Percentiles rank a stretch among this genome's conserved stretches.
These are phyloP conservation scores for Agastache rugosa DNA, from an alignment of 257 asterid genomes.

Conservation along the genomic window DNA sequence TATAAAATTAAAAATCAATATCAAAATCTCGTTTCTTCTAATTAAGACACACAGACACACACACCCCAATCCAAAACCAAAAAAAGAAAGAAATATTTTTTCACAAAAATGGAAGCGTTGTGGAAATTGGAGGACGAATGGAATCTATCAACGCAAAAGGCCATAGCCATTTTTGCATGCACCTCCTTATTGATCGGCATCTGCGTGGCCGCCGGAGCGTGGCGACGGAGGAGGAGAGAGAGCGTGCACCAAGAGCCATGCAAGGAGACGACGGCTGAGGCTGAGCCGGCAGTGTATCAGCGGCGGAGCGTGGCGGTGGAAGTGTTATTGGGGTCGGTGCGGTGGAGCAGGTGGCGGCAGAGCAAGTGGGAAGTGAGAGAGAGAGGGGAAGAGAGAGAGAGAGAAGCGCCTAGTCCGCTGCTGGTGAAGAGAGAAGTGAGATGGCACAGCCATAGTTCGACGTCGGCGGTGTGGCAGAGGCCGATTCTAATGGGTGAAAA, in stretches of 20 bases:
- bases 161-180: conserved; percentile 54
- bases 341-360: conserved; percentile 64
- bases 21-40: too few relatives aligned
- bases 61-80: background rate
- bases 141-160: conserved; percentile 62
- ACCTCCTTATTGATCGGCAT: conserved; percentile 45
- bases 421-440: conserved; percentile 41
- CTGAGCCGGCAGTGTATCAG: background rate
- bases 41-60: too few relatives aligned
- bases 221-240: conserved; percentile 32
- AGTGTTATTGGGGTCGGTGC: conserved; percentile 45
- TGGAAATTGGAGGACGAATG: conserved; percentile 73
- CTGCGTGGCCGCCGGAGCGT: conserved; percentile 34
- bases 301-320: conserved; percentile 38
- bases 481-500: conserved; percentile 92
- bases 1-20: background rate
- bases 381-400: conserved; percentile 16
- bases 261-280: background rate
- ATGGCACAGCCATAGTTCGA: conserved; percentile 66
- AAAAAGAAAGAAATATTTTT: background rate
- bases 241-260: conserved; percentile 49
- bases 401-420: conserved; percentile 46
- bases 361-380: conserved; percentile 47
- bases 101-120: conserved; percentile 55
- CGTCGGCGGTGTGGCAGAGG: conserved; percentile 81